Evolutionary conservation across 768 basidiomycete genomes (phyloP), one percentile per base, ranked within the genome.

Genomic region (Clavulina sp.): DNA sequence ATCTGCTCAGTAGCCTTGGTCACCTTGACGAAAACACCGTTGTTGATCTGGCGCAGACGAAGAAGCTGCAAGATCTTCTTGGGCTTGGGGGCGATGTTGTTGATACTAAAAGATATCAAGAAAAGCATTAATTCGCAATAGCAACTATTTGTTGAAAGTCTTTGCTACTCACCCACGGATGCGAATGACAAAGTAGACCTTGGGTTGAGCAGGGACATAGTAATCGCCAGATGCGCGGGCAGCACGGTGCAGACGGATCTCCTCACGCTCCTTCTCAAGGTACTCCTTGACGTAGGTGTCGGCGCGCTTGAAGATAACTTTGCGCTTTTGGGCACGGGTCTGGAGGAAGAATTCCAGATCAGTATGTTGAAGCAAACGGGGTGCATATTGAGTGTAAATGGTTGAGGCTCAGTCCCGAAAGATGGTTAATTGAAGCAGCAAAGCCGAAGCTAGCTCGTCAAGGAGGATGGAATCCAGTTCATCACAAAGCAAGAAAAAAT

Each of bases 11-110:
- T 96, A 29, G 95, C 91, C 68, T 76, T 85, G 61, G 91, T 96
- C 51, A 86, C 92, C 70, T 93, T 92, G 66, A 99, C 78, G 65
- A 99, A 99, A 44, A 99, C 81, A 67, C 93, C 95, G 64, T 91
- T 97, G 80, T 99, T 97, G 75, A 99, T 99, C 68, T 97, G 95
- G 61, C 95, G 83, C 57, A 99, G 80, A 61, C 95, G 91, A 65
- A 99, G 84, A 57, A 99, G 81, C 66, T 99, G 95, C 61, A 99
- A 70, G 65, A 99, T 96, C 76, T 99, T 99, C 65, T 91, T 84
- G 63, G 95, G 95, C 72, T 99, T 99, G 54, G 95, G 95, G 52
- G 95, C 89, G 64, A 99, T 95, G 66, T 97, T 88, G 69, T 96
- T 97, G 75, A 99, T 91, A 93, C 95, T 91, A 58, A 6, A 50